These are phyloP conservation scores for Trichophyton schoenleinii DNA, from an alignment of 2,329 filamentous ascomycete genomes.

Conservation along the genomic window DNA sequence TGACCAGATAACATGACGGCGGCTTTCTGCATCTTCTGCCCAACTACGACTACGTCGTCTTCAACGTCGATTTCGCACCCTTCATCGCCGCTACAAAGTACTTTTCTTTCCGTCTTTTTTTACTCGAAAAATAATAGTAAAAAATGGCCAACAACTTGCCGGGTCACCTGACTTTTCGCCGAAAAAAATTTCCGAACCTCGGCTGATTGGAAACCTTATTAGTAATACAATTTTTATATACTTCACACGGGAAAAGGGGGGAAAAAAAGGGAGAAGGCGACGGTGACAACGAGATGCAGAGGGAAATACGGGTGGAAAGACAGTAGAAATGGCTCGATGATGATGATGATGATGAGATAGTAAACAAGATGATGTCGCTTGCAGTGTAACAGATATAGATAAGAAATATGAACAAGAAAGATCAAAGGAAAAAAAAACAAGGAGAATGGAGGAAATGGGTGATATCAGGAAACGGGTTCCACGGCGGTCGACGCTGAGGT, in stretches of 20 bases:
- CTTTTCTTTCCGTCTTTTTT: neutral
- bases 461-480: neutral
- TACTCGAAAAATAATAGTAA: neutral
- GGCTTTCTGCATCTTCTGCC: neutral
- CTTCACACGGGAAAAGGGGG: neutral
- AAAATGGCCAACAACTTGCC: neutral
- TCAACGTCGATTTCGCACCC: neutral
- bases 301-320: conserved; percentile 42
- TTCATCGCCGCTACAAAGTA: neutral
- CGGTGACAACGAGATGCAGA: conserved; percentile 48
- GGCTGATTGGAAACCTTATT: neutral
- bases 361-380: neutral
- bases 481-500: neutral
- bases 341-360: neutral
- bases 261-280: conserved; percentile 56
- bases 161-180: conserved; percentile 3
- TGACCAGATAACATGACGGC: neutral
- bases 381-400: neutral
- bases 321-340: neutral
- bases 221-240: conserved; percentile 1
- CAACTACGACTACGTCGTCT: neutral
- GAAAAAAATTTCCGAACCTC: conserved; percentile 2
- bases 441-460: neutral
- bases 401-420: neutral
- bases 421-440: neutral